Evolutionary conservation across 176 grass and related monocot genomes (phyloP).

Genomic region (Cenchrus purpureus): DNA sequence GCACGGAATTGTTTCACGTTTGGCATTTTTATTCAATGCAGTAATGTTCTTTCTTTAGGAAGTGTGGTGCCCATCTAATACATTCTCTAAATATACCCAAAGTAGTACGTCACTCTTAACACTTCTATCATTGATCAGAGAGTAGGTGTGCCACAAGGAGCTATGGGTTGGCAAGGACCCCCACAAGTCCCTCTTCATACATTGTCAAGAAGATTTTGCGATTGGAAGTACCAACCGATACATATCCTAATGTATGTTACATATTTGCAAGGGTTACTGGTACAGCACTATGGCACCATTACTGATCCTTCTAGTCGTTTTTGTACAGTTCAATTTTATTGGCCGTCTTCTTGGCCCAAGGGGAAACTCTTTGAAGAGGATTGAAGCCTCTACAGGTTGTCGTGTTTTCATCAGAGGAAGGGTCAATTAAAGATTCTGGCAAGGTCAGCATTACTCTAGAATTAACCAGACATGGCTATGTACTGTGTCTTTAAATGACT

Average conservation of each 20-base stretch:
- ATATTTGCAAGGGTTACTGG: constrained; percentile 36
- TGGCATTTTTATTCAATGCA: constrained; percentile 6
- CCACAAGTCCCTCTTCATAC: constrained; percentile 73
- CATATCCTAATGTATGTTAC: constrained; percentile 72
- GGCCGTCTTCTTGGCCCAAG: constrained; percentile 96
- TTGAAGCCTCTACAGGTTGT: constrained; percentile 91
- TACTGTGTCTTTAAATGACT: constrained; percentile 6
- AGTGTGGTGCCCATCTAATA: background rate
- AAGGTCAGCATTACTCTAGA: constrained; percentile 61
- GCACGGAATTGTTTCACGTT: background rate
- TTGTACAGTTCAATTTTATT: constrained; percentile 94
- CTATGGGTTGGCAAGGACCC: constrained; percentile 77
- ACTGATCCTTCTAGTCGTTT: constrained; percentile 36
- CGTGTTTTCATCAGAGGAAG: constrained; percentile 98
- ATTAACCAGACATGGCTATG: constrained; percentile 2
- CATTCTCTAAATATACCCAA: background rate
- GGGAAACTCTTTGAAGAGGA: constrained; percentile 96
- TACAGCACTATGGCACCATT: constrained; percentile 7
- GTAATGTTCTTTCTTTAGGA: constrained; percentile 20
- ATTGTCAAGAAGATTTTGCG: constrained; percentile 94
- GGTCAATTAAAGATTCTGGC: constrained; percentile 92
- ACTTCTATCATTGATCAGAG: constrained; percentile 56
- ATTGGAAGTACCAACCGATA: constrained; percentile 82
- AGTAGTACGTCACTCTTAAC: constrained; percentile 14
- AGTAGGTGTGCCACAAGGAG: constrained; percentile 68